A percentile compares a stretch with the other conserved stretches of the same genome.
Evolutionary conservation across 768 basidiomycete genomes (phyloP).

Genomic region (Astraeus odoratus): DNA sequence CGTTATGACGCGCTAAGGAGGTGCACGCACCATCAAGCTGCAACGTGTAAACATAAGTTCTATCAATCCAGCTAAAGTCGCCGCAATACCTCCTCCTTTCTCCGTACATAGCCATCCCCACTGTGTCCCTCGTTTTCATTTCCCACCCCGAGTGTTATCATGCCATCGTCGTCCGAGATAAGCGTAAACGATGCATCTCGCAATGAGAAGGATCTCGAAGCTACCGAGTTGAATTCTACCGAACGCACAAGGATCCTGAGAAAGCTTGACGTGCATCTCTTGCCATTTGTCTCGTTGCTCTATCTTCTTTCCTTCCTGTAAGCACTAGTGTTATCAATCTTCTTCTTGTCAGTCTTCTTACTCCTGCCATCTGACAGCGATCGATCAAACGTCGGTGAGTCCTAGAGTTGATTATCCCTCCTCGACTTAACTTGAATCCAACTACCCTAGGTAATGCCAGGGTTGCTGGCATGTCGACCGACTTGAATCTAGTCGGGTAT

Average conservation of each 20-base stretch:
- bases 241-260: constrained; percentile 28
- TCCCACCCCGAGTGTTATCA: constrained; percentile 1
- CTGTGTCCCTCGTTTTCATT: neutral
- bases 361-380: constrained; percentile 26
- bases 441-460: constrained; percentile 31
- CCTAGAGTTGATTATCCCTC: neutral
- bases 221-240: constrained; percentile 1
- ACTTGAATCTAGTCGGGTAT: constrained; percentile 29
- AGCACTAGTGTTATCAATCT: constrained; percentile 13
- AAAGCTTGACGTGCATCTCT: constrained; percentile 38
- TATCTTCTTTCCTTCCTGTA: constrained; percentile 43
- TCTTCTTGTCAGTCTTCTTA: neutral
- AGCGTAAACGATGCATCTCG: constrained; percentile 7
- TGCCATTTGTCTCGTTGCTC: constrained; percentile 38
- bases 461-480: constrained; percentile 38
- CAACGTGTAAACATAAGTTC: no score
- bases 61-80: no score
- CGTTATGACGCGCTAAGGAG: no score
- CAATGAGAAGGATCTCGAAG: constrained; percentile 9
- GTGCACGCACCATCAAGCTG: no score
- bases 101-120: no score
- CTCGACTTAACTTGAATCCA: neutral
- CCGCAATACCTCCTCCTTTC: no score
- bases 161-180: constrained; percentile 10
- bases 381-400: constrained; percentile 39